These are phyloP conservation scores for Medicago ruthenica DNA, from an alignment of 306 rosid genomes.

Conservation along the genomic window DNA sequence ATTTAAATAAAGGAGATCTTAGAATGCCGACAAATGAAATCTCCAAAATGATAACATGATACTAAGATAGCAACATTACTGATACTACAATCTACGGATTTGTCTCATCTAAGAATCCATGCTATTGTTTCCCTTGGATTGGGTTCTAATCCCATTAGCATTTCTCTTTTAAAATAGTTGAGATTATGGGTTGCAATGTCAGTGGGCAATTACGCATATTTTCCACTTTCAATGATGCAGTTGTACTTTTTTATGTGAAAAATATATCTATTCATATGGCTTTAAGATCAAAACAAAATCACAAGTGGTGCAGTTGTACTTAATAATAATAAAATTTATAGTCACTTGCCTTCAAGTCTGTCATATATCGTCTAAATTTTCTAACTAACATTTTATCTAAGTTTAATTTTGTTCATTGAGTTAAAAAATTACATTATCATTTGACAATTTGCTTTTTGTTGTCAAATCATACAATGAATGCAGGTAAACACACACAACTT, in stretches of 20 bases:
- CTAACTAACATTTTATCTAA: too few species aligned
- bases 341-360: slow-evolving; percentile 37
- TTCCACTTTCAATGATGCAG: slow-evolving; percentile 16
- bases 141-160: slow-evolving; percentile 24
- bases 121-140: slow-evolving; percentile 33
- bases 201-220: slow-evolving; percentile 34
- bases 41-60: slow-evolving; percentile 15
- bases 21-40: slow-evolving; percentile 30
- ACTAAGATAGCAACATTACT: slow-evolving; percentile 39
- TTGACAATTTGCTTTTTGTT: neutral
- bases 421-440: neutral
- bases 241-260: slow-evolving; percentile 11
- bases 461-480: neutral
- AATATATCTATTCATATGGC: neutral
- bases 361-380: too few species aligned
- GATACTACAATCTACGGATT: slow-evolving; percentile 38
- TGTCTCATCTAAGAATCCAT: slow-evolving; percentile 43
- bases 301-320: slow-evolving; percentile 1
- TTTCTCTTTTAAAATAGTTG: slow-evolving; percentile 15
- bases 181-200: slow-evolving; percentile 37
- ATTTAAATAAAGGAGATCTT: slow-evolving; percentile 22
- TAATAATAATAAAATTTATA: slow-evolving; percentile 12
- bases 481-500: neutral
- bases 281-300: slow-evolving; percentile 9
- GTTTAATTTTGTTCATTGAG: neutral